These are phyloP conservation scores for Chalciporus pseudorubinellus DNA, from an alignment of 768 basidiomycete species.

Conservation along the genomic window DNA sequence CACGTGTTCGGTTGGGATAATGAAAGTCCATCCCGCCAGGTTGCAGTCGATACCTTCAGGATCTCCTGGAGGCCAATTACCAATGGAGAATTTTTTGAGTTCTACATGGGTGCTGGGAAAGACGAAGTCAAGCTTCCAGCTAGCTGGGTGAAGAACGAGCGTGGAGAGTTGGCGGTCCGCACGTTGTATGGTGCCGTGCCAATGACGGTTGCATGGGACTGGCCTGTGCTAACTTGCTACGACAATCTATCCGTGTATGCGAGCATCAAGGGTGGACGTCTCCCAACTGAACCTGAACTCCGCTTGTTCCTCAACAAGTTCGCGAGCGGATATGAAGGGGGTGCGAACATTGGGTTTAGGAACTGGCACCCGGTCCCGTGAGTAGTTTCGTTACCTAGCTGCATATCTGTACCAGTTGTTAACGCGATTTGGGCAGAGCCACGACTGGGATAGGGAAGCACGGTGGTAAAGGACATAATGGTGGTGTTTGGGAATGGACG, in stretches of 20 bases:
- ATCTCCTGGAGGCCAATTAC: constrained; percentile 86
- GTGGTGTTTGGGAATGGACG: constrained; percentile 99
- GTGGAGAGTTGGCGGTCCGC: constrained; percentile 52
- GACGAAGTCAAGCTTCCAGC: constrained; percentile 37
- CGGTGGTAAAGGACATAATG: constrained; percentile 73
- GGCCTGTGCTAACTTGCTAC: constrained; percentile 84
- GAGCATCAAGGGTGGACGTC: constrained; percentile 81
- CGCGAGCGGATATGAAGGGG: constrained; percentile 69
- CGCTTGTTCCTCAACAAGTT: constrained; percentile 75
- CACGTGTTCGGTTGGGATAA: constrained; percentile 96
- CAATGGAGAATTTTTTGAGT: constrained; percentile 81
- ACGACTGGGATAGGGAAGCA: constrained; percentile 57
- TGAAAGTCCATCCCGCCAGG: constrained; percentile 67
- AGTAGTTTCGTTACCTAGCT: constrained; percentile 30
- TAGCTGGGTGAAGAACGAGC: constrained; percentile 21
- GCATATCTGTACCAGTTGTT: not conserved
- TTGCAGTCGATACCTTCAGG: constrained; percentile 65
- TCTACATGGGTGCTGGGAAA: constrained; percentile 48
- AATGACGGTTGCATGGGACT: constrained; percentile 72
- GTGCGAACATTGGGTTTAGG: constrained; percentile 81
- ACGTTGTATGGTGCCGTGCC: constrained; percentile 85
- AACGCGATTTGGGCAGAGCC: constrained; percentile 41
- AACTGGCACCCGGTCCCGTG: constrained; percentile 95
- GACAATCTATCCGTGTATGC: constrained; percentile 79
- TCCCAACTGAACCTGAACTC: constrained; percentile 90